phyloP scores from a whole-genome alignment of 2,329 filamentous ascomycete genomes.

The Clarireedia homoeocarpa region DNA sequence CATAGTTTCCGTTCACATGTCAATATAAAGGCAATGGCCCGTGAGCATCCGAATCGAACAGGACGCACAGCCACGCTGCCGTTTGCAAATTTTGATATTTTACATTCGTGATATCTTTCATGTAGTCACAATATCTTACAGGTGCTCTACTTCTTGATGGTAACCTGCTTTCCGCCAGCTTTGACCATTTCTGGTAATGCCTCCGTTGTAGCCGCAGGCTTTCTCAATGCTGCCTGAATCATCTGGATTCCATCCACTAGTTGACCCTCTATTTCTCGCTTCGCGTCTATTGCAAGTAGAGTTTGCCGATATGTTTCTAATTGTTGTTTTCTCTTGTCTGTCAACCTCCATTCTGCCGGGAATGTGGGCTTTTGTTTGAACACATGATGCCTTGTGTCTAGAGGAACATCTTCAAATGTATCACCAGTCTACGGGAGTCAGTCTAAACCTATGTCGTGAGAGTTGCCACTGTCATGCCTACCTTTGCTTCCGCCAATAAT shows the following conservation, averaged over 20 bases:
- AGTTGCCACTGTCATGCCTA: conserved; percentile 28
- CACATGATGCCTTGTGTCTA: conserved; percentile 81
- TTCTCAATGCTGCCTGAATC: conserved; percentile 36
- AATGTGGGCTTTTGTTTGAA: conserved; percentile 61
- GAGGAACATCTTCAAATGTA: conserved; percentile 78
- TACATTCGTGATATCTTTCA: background rate
- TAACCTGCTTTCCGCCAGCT: conserved; percentile 16
- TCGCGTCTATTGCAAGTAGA: conserved; percentile 45
- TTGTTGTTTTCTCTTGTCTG: conserved; percentile 55
- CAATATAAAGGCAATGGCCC: background rate
- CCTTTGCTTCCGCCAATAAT: conserved; percentile 67
- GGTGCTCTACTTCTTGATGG: conserved; percentile 18
- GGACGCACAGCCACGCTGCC: background rate
- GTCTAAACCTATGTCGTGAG: background rate
- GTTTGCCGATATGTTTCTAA: conserved; percentile 53
- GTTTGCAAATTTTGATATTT: background rate
- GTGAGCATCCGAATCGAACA: background rate
- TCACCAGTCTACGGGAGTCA: conserved; percentile 55
- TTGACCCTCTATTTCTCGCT: conserved; percentile 43
- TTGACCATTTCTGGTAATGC: conserved; percentile 24
- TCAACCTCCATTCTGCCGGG: conserved; percentile 77
- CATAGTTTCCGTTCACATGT: too few species aligned
- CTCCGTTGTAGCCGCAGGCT: conserved; percentile 12
- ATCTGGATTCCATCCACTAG: conserved; percentile 50
- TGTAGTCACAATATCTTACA: conserved; percentile 21